Evolutionary conservation across 169 alveolate species (phyloP), one percentile per base, ranked within the genome.

Genomic region (Prorocentrum cordatum): DNA sequence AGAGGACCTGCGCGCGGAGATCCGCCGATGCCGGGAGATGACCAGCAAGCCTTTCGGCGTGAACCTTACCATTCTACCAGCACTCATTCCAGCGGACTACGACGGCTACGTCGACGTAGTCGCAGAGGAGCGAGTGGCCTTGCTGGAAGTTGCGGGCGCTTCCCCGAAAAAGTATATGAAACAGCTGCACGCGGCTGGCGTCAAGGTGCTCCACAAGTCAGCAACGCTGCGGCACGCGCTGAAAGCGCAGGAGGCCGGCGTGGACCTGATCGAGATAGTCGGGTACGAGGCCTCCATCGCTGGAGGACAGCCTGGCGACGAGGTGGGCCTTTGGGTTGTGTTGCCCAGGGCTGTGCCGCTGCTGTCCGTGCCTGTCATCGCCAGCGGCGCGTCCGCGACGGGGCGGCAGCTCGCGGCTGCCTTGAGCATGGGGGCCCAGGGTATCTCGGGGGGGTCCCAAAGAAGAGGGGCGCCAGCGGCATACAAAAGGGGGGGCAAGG

Each of bases 281-380:
- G 88, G 88, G n/a, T 79, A 79, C 27, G 88, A 79, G 61, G 88
- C 73, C 20, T 79, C 88, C 24, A 79, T 79, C 36, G 88, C 88
- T 9, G 88, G 88, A 3, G 88, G 88, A 3, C 88, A 79, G 32
- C 75, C 75, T 2, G 88, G 88, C 1, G 88, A 79, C 24, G 88
- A 79, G 88, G 87, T 77, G 27, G 88, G 88, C 2, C 77, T 66
- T 2, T 79, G 88, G 88, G 88, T 79, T 32, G n/a, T 79, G 31
- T 32, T 79, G 42, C 77, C 88, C 62, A 79, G 61, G 88, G 83
- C 67, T n/a, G n/a, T n/a, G n/a, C n/a, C n/a, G n/a, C n/a, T n/a
- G n/a, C n/a, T n/a, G n/a, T n/a, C n/a, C n/a, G n/a, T n/a, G n/a
- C n/a, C n/a, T n/a, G n/a, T n/a, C n/a, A n/a, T n/a, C n/a, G n/a